phyloP scores from a whole-genome alignment of 2,329 filamentous ascomycete genomes.

The Amesomyces nigricolor region DNA sequence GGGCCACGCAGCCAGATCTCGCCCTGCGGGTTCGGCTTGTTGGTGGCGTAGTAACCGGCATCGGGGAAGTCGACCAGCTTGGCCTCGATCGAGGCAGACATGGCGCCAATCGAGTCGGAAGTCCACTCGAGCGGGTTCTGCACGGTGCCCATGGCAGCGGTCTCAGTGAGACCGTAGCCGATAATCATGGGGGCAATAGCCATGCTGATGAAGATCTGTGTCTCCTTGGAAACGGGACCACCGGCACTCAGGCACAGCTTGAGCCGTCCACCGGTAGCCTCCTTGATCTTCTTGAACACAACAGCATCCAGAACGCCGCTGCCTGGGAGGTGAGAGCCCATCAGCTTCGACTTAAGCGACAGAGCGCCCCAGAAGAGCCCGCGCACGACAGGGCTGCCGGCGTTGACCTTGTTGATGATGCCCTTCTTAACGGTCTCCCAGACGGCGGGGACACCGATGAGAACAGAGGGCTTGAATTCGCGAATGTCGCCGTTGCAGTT shows the following conservation, averaged over 20 bases:
- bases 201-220: constrained; percentile 81
- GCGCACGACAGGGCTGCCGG: constrained; percentile 60
- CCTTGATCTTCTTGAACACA: constrained; percentile 88
- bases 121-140: constrained; percentile 78
- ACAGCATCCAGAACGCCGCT: constrained; percentile 66
- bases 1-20: constrained; percentile 83
- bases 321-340: constrained; percentile 56
- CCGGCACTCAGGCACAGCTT: constrained; percentile 82
- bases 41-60: constrained; percentile 71
- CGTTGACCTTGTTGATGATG: constrained; percentile 69
- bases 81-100: constrained; percentile 68
- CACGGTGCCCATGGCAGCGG: constrained; percentile 66
- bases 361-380: constrained; percentile 66
- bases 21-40: constrained; percentile 71
- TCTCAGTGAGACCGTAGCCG: constrained; percentile 85
- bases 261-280: constrained; percentile 76
- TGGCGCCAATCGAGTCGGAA: constrained; percentile 63
- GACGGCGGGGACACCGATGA: constrained; percentile 82
- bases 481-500: constrained; percentile 86
- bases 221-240: constrained; percentile 78
- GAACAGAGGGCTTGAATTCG: constrained; percentile 74
- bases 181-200: constrained; percentile 85
- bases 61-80: constrained; percentile 85
- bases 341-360: constrained; percentile 46
- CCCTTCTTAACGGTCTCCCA: constrained; percentile 93